Base-by-base conservation (phyloP, 2,329 filamentous ascomycete species). In the Tricladium varicosporioides region DNA sequence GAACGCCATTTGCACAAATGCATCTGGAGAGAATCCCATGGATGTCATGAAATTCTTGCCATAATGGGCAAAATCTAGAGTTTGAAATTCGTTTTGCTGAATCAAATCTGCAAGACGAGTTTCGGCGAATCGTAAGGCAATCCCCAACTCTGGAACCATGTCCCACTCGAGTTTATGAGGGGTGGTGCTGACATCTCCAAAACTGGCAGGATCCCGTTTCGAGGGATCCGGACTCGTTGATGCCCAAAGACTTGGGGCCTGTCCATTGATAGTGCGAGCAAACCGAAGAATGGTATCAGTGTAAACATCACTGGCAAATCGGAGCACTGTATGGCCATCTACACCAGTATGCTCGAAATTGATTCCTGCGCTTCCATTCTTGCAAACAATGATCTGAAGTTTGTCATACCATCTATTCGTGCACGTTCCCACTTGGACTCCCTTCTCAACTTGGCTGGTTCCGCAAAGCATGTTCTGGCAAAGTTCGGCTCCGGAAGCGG, bases 391-490 rank as follows among this genome's bases (percentile, higher is more conserved):
- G 61, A 99, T 97, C 71, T 99, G 94, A 48, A 99, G 80, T 77
- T 99, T 99, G 76, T 99, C 94, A 70, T 99, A 99, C 94, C 94
- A 99, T 60, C 94, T 82, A 73, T 99, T 99, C 13, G 93, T 97
- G 75, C 94, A 99, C 1, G 94, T 97, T 31, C 94, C 94, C 46
- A 97, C 92, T 74, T 99, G 94, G 1, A 99, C 90, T 4, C 94
- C 94, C 70, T 88, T 89, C 68, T 96, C 89, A 11, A 97, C 87
- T 69, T 94, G 87, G 65, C 88, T 96, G 0, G 92, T 96, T 46
- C 94, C 94, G 69, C 94, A 97, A 11, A 99, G 88, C 93, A 99
- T 97, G 73, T 97, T 99, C 70, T 91, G 92, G 73, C 92, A 97
- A n/a, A 97, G 82, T 32, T 91, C 89, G 0, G 91, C 87, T 0